A percentile compares a stretch with the other conserved stretches of the same genome.
phyloP scores from a whole-genome alignment of 2,329 filamentous ascomycete species.

The Metarhizium humberi region DNA sequence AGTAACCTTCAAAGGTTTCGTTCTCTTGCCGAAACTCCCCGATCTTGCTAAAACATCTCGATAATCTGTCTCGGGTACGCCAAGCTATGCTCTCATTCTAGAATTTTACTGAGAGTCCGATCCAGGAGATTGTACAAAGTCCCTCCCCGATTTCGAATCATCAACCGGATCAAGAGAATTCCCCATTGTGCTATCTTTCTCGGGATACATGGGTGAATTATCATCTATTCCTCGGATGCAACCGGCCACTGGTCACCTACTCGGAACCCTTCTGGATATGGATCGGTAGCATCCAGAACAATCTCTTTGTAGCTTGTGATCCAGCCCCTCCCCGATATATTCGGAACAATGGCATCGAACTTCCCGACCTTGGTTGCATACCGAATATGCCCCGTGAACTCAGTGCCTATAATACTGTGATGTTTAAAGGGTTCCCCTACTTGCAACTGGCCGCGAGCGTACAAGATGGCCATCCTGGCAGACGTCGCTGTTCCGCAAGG shows the following conservation, averaged over 20 bases:
- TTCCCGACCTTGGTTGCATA: slow-evolving; percentile 27
- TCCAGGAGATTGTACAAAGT: too few relatives aligned
- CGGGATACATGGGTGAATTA: too few relatives aligned
- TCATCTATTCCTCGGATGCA: too few relatives aligned
- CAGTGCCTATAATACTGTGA: not conserved
- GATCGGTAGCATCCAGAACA: slow-evolving; percentile 32
- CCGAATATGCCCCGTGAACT: slow-evolving; percentile 15
- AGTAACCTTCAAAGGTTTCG: too few relatives aligned
- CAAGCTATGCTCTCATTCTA: too few relatives aligned
- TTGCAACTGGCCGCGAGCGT: slow-evolving; percentile 28
- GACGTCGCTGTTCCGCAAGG: slow-evolving; percentile 36
- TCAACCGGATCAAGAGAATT: too few relatives aligned
- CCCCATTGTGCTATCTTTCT: too few relatives aligned
- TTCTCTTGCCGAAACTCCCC: not conserved
- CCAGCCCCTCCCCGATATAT: slow-evolving; percentile 34
- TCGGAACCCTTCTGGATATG: slow-evolving; percentile 28
- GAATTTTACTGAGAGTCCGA: too few relatives aligned
- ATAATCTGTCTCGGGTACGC: too few relatives aligned
- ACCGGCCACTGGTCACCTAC: slow-evolving; percentile 4
- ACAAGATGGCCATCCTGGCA: slow-evolving; percentile 32
- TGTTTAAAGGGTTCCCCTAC: slow-evolving; percentile 28
- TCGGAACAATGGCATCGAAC: slow-evolving; percentile 29
- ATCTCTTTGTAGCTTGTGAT: slow-evolving; percentile 34
- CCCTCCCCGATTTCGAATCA: too few relatives aligned
- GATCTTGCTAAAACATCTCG: not conserved